Evolutionary conservation across 352 stramenopile genomes (phyloP), one percentile per base, ranked within the genome.

Genomic region (Phytophthora brassicae): DNA sequence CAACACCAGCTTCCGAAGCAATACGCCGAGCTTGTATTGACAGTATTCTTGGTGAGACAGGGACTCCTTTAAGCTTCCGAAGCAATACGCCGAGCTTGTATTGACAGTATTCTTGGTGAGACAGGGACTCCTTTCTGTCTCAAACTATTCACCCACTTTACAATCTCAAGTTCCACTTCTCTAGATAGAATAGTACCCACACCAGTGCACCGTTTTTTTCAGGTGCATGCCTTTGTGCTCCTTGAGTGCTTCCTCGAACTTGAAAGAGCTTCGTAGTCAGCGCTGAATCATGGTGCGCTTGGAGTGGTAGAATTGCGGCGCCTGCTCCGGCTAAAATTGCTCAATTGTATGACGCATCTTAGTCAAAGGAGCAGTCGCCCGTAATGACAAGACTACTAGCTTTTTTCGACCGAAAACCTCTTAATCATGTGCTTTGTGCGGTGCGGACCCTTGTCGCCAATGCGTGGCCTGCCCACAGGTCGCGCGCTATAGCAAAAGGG

Each of bases 121-220:
- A 45, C 19, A 23, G 52, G 39, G n/a, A 60, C 41, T 6, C 52
- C 41, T 17, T 60, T 41, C 19, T 35, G 4, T 24, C 39, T 35
- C 17, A 60, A 19, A 17, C 20, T 26, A 28, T 52, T 52, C 2
- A 46, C n/a, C 52, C 41, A 60, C 11, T 4, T 28, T 19, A 52
- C 52, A 3, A 60, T 44, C 52, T 47, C 19, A n/a, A n/a, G 13
- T 22, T 56, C 49, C 11, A 47, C 36, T 9, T 20, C 6, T 38
- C 38, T 16, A 47, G 49, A 47, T 6, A 45, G 36, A 47, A 56
- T 47, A 17, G 49, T 47, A n/a, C 9, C 35, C 49, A 26, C 8
- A 6, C 49, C 35, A 26, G 47, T n/a, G 22, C 49, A 56, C 49
- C 49, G n/a, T n/a, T n/a, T n/a, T n/a, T n/a, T 56, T 56, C 9